Percentiles rank a stretch among this genome's conserved stretches.
Conservation (phyloP, 169 alveolate genomes). For the Cytauxzoon felis region DNA sequence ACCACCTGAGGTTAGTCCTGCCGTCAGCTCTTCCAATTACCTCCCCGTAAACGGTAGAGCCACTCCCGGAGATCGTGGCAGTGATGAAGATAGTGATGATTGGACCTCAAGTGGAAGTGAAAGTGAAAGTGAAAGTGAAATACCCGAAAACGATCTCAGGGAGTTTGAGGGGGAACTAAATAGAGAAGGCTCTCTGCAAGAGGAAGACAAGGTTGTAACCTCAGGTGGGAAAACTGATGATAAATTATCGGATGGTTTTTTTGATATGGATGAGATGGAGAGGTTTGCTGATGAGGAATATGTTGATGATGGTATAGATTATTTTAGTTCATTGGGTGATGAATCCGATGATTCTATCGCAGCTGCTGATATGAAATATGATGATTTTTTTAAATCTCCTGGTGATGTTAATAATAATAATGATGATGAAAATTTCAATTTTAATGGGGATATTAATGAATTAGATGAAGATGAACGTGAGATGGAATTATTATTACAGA, state of each 20-base stretch:
- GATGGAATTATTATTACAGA: slow-evolving; percentile 51
- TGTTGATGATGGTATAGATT: slow-evolving; percentile 41
- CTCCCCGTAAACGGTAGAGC: not conserved
- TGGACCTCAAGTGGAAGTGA: slow-evolving; percentile 19
- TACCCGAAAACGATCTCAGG: slow-evolving; percentile 18
- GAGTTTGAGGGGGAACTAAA: not conserved
- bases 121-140: not conserved
- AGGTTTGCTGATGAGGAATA: slow-evolving; percentile 41
- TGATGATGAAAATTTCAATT: slow-evolving; percentile 5
- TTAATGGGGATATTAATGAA: not conserved
- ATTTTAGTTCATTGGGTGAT: slow-evolving; percentile 61
- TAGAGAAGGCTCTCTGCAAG: not conserved
- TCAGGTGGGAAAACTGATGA: not conserved
- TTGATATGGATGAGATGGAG: slow-evolving; percentile 61
- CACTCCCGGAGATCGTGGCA: not conserved
- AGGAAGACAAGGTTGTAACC: slow-evolving; percentile 3
- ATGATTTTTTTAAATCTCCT: slow-evolving; percentile 54
- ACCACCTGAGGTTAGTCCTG: too few relatives aligned
- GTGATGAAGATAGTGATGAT: slow-evolving; percentile 12
- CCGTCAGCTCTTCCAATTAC: too few relatives aligned
- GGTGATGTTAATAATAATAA: slow-evolving; percentile 9
- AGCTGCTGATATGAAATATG: slow-evolving; percentile 59
- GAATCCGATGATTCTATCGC: slow-evolving; percentile 58
- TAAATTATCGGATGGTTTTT: slow-evolving; percentile 26
- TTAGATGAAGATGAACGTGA: slow-evolving; percentile 26